phyloP scores from a whole-genome alignment of 805 yeast species.

The Zygosaccharomyces lentus region DNA sequence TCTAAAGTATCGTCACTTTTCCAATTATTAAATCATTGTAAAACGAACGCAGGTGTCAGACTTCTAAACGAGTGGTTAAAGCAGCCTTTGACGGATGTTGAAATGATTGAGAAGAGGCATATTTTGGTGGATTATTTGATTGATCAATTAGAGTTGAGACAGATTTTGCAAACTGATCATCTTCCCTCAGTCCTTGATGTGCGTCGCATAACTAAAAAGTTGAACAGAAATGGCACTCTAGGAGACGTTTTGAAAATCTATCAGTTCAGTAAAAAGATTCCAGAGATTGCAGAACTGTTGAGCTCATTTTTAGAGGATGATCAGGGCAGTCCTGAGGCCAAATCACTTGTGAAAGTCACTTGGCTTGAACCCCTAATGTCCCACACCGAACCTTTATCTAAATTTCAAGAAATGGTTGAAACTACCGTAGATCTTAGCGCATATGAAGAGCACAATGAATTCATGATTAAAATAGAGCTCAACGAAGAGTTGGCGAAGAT shows the following conservation, averaged over 20 bases:
- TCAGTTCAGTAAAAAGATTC: slow-evolving; percentile 68
- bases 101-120: slow-evolving; percentile 64
- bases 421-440: slow-evolving; percentile 87
- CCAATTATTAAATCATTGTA: slow-evolving; percentile 84
- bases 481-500: slow-evolving; percentile 69
- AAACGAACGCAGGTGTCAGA: slow-evolving; percentile 84
- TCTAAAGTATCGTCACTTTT: slow-evolving; percentile 57
- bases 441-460: slow-evolving; percentile 68
- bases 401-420: slow-evolving; percentile 81
- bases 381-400: slow-evolving; percentile 49
- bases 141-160: slow-evolving; percentile 64
- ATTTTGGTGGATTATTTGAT: slow-evolving; percentile 66
- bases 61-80: slow-evolving; percentile 90
- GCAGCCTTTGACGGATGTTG: slow-evolving; percentile 76
- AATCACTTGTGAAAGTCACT: slow-evolving; percentile 40
- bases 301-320: slow-evolving; percentile 39
- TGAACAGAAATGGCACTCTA: slow-evolving; percentile 54
- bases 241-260: slow-evolving; percentile 90
- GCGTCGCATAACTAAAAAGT: slow-evolving; percentile 65
- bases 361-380: slow-evolving; percentile 60
- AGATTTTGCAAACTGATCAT: slow-evolving; percentile 60
- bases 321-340: slow-evolving; percentile 18
- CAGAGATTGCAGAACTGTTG: slow-evolving; percentile 58
- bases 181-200: slow-evolving; percentile 78
- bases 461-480: slow-evolving; percentile 82